Percentiles rank a stretch among this genome's conserved stretches.
These are phyloP conservation scores for Yarrowia porcina DNA, from an alignment of 805 yeast genomes.

Conservation along the genomic window DNA sequence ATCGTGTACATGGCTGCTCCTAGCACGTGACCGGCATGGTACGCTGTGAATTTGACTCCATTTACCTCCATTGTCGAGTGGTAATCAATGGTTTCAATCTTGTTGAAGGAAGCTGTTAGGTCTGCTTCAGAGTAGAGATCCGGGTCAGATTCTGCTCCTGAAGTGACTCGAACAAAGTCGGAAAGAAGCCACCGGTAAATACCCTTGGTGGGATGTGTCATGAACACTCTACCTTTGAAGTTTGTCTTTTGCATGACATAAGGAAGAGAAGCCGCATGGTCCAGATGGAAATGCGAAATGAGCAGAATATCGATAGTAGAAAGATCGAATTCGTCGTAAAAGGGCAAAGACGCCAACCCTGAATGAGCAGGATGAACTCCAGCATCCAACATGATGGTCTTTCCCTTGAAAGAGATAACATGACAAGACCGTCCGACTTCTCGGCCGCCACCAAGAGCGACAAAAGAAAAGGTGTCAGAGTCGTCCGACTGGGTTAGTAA, in stretches of 20 bases:
- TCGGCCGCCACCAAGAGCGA: slow-evolving; percentile 95
- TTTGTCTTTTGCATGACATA: slow-evolving; percentile 96
- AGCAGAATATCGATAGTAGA: slow-evolving; percentile 80
- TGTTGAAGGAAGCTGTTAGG: slow-evolving; percentile 77
- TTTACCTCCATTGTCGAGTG: slow-evolving; percentile 94
- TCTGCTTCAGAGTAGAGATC: slow-evolving; percentile 86
- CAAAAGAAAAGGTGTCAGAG: slow-evolving; percentile 56
- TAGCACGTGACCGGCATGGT: slow-evolving; percentile 98
- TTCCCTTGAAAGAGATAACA: slow-evolving; percentile 84
- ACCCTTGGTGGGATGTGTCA: slow-evolving; percentile 99
- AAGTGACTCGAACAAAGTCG: slow-evolving; percentile 89
- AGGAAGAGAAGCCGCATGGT: slow-evolving; percentile 97
- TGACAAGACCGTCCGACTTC: slow-evolving; percentile 98
- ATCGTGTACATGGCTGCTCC: slow-evolving; percentile 98
- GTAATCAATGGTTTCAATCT: slow-evolving; percentile 89
- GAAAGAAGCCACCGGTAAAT: slow-evolving; percentile 92
- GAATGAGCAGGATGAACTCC: slow-evolving; percentile 96
- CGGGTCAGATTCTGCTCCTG: slow-evolving; percentile 39
- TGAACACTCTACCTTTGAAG: slow-evolving; percentile 92
- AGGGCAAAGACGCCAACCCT: slow-evolving; percentile 89
- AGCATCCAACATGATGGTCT: slow-evolving; percentile 94
- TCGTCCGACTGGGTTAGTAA: slow-evolving; percentile 31
- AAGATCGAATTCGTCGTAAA: slow-evolving; percentile 91
- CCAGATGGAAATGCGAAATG: slow-evolving; percentile 93
- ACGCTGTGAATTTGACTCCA: slow-evolving; percentile 94